Conservation (phyloP, 805 yeast species). For the Hemisphaericaspora nanyangensis region DNA sequence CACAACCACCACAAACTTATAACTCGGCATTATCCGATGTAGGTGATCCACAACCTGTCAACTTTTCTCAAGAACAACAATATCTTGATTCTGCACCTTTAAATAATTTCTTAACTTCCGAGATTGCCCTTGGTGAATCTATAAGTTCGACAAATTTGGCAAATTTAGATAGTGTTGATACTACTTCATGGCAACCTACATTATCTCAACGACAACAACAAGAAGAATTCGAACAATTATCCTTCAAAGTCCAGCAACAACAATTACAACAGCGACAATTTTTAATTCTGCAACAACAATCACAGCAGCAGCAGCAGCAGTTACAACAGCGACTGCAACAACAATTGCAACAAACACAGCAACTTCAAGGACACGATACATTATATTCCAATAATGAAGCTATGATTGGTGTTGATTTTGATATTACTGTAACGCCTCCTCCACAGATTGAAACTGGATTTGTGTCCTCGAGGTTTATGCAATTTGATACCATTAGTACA, state of each 20-base stretch:
- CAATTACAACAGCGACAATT: conserved; percentile 1
- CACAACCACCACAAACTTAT: conserved; percentile 1
- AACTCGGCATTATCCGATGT: conserved; percentile 11
- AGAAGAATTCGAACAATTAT: conserved; percentile 2
- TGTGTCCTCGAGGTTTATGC: not conserved
- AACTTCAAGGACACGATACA: not conserved
- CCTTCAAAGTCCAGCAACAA: conserved; percentile 2
- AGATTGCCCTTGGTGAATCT: conserved; percentile 38
- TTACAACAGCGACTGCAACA: conserved; percentile 3
- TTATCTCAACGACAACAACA: conserved; percentile 5
- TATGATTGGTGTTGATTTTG: conserved; percentile 5
- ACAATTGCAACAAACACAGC: not conserved
- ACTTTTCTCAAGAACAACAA: conserved; percentile 3
- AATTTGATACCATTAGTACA: not conserved
- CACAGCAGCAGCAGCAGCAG: conserved; percentile 3
- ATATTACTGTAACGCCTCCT: conserved; percentile 8
- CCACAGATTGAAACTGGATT: conserved; percentile 1
- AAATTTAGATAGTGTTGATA: conserved; percentile 6
- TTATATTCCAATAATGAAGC: not conserved
- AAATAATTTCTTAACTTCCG: conserved; percentile 10
- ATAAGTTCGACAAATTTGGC: conserved; percentile 32
- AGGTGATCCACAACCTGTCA: conserved; percentile 3
- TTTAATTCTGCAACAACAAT: conserved; percentile 2
- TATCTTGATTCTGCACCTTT: conserved; percentile 2
- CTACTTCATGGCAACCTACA: not conserved